Evolutionary conservation across 139 green algal species (phyloP).

Genomic region (Zygnema cylindricum): DNA sequence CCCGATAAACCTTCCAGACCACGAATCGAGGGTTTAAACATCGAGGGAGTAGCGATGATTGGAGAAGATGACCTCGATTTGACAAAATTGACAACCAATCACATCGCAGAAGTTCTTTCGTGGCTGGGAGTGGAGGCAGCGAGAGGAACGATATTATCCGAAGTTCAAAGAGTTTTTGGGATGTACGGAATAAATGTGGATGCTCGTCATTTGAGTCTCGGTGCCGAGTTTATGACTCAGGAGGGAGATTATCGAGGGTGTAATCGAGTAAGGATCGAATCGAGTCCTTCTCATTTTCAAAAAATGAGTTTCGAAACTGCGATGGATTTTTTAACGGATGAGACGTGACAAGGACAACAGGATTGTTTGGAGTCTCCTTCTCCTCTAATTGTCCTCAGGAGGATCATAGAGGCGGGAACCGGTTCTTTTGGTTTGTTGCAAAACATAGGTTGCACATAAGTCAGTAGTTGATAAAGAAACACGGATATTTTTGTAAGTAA

Average conservation of each 20-base stretch:
- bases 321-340: conserved; percentile 88
- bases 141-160: conserved; percentile 83
- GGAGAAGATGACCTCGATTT: conserved; percentile 74
- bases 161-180: conserved; percentile 87
- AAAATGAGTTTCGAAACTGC: conserved; percentile 98
- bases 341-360: conserved; percentile 75
- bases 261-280: conserved; percentile 91
- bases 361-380: conserved; percentile 63
- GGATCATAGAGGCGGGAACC: conserved; percentile 60
- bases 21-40: conserved; percentile 96
- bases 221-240: conserved; percentile 97
- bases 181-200: conserved; percentile 98
- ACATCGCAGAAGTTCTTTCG: conserved; percentile 78
- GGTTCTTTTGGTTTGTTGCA: conserved; percentile 63
- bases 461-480: too few species aligned
- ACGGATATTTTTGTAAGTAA: too few species aligned
- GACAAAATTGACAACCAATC: conserved; percentile 83
- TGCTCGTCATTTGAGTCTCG: conserved; percentile 88
- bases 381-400: conserved; percentile 61
- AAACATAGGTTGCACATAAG: too few species aligned
- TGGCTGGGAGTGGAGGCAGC: conserved; percentile 95
- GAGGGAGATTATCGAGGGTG: conserved; percentile 76
- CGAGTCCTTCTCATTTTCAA: conserved; percentile 77
- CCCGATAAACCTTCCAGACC: conserved; percentile 62
- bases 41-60: conserved; percentile 61